phyloP scores from a whole-genome alignment of 2,329 filamentous ascomycete species.

The Cytospora piceicola region DNA sequence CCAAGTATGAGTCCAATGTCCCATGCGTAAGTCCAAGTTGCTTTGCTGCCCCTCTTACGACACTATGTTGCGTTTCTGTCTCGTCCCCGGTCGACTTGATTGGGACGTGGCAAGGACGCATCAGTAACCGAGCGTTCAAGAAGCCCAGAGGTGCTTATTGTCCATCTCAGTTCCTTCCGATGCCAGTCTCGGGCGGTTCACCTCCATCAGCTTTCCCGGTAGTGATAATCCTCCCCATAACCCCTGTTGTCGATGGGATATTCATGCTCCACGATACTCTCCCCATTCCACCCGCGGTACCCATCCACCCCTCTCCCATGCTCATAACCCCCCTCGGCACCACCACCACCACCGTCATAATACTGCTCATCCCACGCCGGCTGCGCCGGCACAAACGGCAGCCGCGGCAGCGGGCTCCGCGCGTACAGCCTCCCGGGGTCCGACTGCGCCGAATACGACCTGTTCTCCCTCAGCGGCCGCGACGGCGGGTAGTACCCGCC shows the following conservation, averaged over 20 bases:
- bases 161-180: background rate
- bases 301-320: conserved; percentile 1
- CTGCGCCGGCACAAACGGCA: background rate
- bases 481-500: conserved; percentile 8
- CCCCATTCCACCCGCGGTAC: conserved; percentile 17
- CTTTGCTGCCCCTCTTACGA: background rate
- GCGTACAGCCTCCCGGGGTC: conserved; percentile 16
- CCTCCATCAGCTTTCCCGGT: conserved; percentile 7
- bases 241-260: background rate
- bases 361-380: conserved; percentile 8
- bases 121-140: background rate
- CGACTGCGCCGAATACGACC: conserved; percentile 17
- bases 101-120: background rate
- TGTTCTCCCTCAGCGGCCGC: conserved; percentile 7
- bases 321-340: background rate
- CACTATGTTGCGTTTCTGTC: background rate
- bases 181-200: background rate
- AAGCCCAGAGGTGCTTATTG: background rate
- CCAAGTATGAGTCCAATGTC: too few relatives aligned
- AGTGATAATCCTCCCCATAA: conserved; percentile 11
- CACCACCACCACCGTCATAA: background rate
- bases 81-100: background rate
- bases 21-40: background rate
- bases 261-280: conserved; percentile 18
- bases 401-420: conserved; percentile 9